Conservation (phyloP, 805 yeast genomes). For the Myxozyma monticola region DNA sequence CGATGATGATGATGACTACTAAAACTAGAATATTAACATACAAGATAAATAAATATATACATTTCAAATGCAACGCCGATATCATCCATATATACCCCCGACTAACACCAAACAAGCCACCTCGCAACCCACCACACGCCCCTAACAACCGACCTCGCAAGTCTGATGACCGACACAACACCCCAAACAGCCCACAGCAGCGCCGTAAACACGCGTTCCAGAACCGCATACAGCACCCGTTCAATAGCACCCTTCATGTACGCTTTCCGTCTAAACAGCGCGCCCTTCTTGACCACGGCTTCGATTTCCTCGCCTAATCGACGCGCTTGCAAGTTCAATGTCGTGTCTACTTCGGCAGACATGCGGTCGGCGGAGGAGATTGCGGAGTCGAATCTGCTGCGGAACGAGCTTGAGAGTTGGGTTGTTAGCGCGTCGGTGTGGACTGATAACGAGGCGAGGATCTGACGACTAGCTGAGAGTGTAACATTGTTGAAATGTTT, state of each 20-base stretch:
- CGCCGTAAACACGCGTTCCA: conserved; percentile 15
- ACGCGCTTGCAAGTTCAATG: conserved; percentile 15
- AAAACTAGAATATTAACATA: no score
- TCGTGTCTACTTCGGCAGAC: conserved; percentile 23
- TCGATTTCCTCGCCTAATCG: conserved; percentile 19
- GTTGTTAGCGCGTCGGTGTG: conserved; percentile 13
- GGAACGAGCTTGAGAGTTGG: conserved; percentile 8
- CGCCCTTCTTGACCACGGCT: conserved; percentile 14
- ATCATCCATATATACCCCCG: no score
- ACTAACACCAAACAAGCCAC: conserved; percentile 15
- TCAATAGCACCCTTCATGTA: conserved; percentile 4
- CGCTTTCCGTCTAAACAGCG: conserved; percentile 10
- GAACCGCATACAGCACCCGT: conserved; percentile 20
- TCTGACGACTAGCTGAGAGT: neutral
- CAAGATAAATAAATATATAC: no score
- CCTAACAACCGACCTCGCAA: conserved; percentile 8
- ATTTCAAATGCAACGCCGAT: no score
- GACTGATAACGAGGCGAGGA: neutral
- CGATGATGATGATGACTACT: no score
- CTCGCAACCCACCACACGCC: conserved; percentile 3
- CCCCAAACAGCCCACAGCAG: conserved; percentile 30
- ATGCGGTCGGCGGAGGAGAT: conserved; percentile 25
- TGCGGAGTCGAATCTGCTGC: conserved; percentile 23
- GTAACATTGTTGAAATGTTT: conserved; percentile 6
- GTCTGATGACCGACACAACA: conserved; percentile 13